These are phyloP conservation scores for Gossypium mustelinum DNA, from an alignment of 345 rosid species.

Conservation along the genomic window DNA sequence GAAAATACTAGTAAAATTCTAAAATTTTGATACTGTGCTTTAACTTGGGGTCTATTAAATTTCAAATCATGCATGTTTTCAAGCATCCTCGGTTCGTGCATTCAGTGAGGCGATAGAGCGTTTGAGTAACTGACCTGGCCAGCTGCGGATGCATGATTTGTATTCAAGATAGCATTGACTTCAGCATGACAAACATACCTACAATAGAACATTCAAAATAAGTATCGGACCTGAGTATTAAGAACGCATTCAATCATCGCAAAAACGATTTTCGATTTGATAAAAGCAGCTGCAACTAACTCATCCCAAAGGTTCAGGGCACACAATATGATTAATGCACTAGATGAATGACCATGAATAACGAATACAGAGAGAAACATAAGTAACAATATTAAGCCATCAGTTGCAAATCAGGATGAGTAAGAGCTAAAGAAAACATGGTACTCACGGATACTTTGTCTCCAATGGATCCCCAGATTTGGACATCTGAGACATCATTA, in stretches of 20 bases:
- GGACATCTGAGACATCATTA: conserved; percentile 58
- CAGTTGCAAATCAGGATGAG: conserved; percentile 3
- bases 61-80: not conserved
- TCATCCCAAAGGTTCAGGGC: conserved; percentile 9
- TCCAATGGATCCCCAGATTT: conserved; percentile 68
- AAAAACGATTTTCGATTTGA: not conserved
- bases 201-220: conserved; percentile 17
- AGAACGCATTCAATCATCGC: not conserved
- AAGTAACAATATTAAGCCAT: not conserved
- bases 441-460: conserved; percentile 85
- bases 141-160: conserved; percentile 83
- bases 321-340: conserved; percentile 8
- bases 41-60: not conserved
- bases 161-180: conserved; percentile 92
- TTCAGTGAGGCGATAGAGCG: not conserved
- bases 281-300: not conserved
- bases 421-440: not conserved
- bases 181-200: conserved; percentile 99
- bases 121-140: conserved; percentile 53
- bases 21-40: not conserved
- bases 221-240: not conserved
- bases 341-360: not conserved
- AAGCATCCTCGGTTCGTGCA: not conserved
- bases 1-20: not conserved
- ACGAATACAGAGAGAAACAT: not conserved